Base-by-base conservation (phyloP, 2,329 filamentous ascomycete species). In the Anisogramma anomala region DNA sequence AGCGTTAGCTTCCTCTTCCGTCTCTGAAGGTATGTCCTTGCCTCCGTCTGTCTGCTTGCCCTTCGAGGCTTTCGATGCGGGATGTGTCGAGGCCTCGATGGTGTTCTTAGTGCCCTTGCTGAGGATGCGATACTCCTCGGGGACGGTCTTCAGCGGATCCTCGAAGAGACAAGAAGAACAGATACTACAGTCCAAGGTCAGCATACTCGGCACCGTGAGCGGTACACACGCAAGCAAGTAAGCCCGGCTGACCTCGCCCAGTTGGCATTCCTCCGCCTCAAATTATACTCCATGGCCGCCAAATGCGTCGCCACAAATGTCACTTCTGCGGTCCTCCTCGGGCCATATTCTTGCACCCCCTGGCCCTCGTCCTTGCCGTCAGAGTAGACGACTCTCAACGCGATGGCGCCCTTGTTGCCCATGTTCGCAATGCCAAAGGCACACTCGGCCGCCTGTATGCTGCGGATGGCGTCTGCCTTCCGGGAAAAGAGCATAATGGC, bases 391-490 rank as follows among this genome's bases (percentile, higher is more conserved):
- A 91, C 61, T 25, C 87, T 72, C 46, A 89, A 69, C 0, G 82
- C 91, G 1, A 94, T 82, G 3, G 87, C 89, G 22, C 89, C 91
- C 62, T 98, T 98, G 61, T 95, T 95, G 13, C 87, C 91, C 82
- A 94, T 91, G 36, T 89, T 82, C 43, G 79, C 80, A 1, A 87
- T 60, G 0, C 91, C 91, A 36, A 95, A 82, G 0, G 91, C 88
- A 2, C 87, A 81, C 39, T 83, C 84, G 2, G 82, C 85, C n/a
- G 76, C 79, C 49, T 85, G 74, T n/a, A 91, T 65, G 53, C 74
- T 67, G 39, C 66, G 64, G 38, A 95, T 66, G 18, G 71, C 67
- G 7, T 69, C 60, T 0, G 72, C 67, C 31, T 80, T 69, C 42
- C 77, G 77, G 15, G 80, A 82, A 57, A 94, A 94, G 14, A 95